These are phyloP conservation scores for Mucor mucedo DNA, from an alignment of 371 early-diverging fungal genomes.

Conservation along the genomic window DNA sequence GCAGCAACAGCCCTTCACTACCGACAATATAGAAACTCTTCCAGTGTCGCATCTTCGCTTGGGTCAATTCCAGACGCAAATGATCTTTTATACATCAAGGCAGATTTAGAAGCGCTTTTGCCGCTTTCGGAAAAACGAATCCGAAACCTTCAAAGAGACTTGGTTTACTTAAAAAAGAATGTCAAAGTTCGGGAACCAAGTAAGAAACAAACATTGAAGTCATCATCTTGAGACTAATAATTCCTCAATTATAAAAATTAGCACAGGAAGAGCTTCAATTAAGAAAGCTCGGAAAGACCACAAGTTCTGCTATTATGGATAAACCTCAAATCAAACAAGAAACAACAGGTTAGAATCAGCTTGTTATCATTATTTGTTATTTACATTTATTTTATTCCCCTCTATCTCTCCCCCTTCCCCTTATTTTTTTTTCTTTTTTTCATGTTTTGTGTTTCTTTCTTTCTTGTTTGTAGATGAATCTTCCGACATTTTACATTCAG, in stretches of 20 bases:
- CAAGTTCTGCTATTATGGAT: slow-evolving; percentile 16
- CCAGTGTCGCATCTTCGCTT: slow-evolving; percentile 32
- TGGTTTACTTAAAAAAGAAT: slow-evolving; percentile 27
- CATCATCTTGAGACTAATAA: not conserved
- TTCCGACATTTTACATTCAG: slow-evolving; percentile 26
- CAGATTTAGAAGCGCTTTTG: slow-evolving; percentile 44
- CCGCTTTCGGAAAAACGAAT: slow-evolving; percentile 40
- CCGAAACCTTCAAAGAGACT: slow-evolving; percentile 34
- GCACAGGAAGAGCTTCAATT: slow-evolving; percentile 5
- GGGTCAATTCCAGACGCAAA: slow-evolving; percentile 38
- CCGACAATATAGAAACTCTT: slow-evolving; percentile 30
- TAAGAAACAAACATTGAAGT: slow-evolving; percentile 1
- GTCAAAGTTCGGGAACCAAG: slow-evolving; percentile 13
- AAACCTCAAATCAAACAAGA: slow-evolving; percentile 23
- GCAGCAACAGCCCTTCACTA: slow-evolving; percentile 36
- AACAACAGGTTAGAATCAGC: slow-evolving; percentile 7
- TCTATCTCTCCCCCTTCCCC: not conserved
- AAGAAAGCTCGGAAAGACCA: slow-evolving; percentile 2
- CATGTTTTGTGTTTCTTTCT: not conserved
- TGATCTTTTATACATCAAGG: slow-evolving; percentile 44
- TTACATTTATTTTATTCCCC: slow-evolving; percentile 9
- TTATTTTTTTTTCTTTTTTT: not conserved
- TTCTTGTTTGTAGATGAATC: slow-evolving; percentile 16
- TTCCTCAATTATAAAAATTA: not conserved
- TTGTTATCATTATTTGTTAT: slow-evolving; percentile 1